Evolutionary conservation across 2,329 filamentous ascomycete species (phyloP).

Genomic region (Penicillium italicum): DNA sequence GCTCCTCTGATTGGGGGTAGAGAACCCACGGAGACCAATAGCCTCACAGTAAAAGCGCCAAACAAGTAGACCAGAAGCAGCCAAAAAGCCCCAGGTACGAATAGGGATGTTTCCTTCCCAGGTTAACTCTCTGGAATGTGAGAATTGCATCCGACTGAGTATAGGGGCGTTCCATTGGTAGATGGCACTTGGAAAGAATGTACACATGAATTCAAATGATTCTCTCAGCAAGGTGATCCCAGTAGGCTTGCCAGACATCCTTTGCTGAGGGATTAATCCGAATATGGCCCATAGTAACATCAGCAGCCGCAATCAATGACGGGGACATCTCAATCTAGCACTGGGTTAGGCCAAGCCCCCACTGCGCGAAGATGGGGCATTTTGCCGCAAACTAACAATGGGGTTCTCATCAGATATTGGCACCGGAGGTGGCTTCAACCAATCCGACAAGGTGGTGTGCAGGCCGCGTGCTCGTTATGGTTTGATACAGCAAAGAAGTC

Average conservation of each 20-base stretch:
- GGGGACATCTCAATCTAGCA: constrained; percentile 2
- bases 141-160: neutral
- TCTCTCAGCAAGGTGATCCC: neutral
- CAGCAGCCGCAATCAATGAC: constrained; percentile 12
- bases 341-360: neutral
- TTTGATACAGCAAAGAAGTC: constrained; percentile 8
- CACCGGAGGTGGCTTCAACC: neutral
- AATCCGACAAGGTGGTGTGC: neutral
- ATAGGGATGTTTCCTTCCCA: neutral
- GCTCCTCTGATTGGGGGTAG: neutral
- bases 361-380: neutral
- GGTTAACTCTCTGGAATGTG: constrained; percentile 4
- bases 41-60: neutral
- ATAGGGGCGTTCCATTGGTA: neutral
- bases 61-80: neutral
- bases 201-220: neutral
- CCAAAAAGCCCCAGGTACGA: neutral
- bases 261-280: neutral
- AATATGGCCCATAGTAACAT: neutral
- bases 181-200: constrained; percentile 1
- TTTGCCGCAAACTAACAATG: neutral
- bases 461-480: neutral
- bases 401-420: neutral
- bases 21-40: neutral
- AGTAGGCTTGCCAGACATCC: neutral